Conservation (phyloP, 371 early-diverging fungal species). For the Rhizopus delemar region DNA sequence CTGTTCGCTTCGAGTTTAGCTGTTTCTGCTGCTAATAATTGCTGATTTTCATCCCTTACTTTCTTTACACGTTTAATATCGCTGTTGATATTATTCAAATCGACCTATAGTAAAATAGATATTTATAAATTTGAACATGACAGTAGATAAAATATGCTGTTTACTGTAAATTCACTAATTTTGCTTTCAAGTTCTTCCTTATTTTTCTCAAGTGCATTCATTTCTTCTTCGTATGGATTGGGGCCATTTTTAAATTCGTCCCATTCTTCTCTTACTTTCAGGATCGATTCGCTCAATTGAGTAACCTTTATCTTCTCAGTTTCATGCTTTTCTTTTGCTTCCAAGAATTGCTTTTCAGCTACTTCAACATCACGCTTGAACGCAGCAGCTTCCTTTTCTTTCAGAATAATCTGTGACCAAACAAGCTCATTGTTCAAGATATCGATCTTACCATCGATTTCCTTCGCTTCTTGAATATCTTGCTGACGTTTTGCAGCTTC, state of each 20-base stretch:
- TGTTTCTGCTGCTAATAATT: constrained; percentile 31
- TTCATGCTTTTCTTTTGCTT: constrained; percentile 25
- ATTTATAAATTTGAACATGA: no score
- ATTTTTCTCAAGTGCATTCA: not conserved
- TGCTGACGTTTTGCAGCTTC: constrained; percentile 62
- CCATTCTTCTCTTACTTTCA: constrained; percentile 14
- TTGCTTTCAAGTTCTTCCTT: constrained; percentile 5
- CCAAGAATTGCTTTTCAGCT: constrained; percentile 9
- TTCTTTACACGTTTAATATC: constrained; percentile 28
- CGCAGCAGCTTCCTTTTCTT: constrained; percentile 55
- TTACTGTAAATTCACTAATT: constrained; percentile 3
- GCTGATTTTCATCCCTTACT: constrained; percentile 32
- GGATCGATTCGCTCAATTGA: not conserved
- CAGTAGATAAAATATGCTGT: no score
- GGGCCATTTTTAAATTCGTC: constrained; percentile 2
- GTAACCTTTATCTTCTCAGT: constrained; percentile 1
- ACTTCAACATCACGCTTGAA: constrained; percentile 27
- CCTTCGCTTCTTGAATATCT: constrained; percentile 66
- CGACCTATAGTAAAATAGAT: not conserved
- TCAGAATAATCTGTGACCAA: constrained; percentile 70
- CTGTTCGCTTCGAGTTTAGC: constrained; percentile 37
- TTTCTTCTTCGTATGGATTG: constrained; percentile 17
- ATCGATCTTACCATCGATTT: constrained; percentile 63
- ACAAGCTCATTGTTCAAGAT: constrained; percentile 68
- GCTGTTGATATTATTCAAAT: constrained; percentile 13